Base-by-base conservation (phyloP, 192 early-diverging fungal species). In the Coemansia sp. region DNA sequence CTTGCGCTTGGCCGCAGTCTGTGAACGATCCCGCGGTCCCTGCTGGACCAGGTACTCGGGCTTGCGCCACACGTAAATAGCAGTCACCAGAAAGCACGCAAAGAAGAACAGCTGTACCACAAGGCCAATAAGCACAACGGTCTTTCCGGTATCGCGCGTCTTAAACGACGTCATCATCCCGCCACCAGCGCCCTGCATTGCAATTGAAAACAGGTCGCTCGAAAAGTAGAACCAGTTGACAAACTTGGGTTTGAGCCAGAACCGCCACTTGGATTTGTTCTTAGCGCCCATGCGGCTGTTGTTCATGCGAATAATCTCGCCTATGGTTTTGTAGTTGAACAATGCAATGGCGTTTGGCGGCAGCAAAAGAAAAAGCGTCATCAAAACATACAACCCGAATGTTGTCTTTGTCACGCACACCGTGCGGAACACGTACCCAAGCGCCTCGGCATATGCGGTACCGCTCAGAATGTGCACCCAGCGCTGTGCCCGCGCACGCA, bases 191-290 rank as follows among this genome's bases (percentile, higher is more conserved):
- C 79, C 83, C 46, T 84, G 83, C 57, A 79, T 68, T 5, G 59
- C 37, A 51, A 84, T 79, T 4, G 79, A 76, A 35, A 84, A 66
- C 2, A 81, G 33, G 64, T 84, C 83, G 29, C 75, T 71, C 5
- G 68, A 51, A 63, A 84, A 74, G 58, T 81, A 84, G 48, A 80
- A 80, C 77, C 77, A 80, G 45, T 63, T 74, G 58, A 80, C 72
- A 57, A 80, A 80, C 35, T 48, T 57, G 13, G 72, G 65, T 13
- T 39, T 56, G 12, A 80, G 59, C 58, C 64, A 80, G 56, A 80
- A 80, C 55, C 55, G 55, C 55, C 31, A 34, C 21, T 4, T 2
- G 6, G 55, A 30, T 2, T 20, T 34, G 55, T 33, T 57, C 25
- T 26, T 7, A 0, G 23, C 25, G 9, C 25, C 25, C 53, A 31